Evolutionary conservation across 192 early-diverging fungal species (phyloP).

Genomic region (Pecoramyces ruminantium): DNA sequence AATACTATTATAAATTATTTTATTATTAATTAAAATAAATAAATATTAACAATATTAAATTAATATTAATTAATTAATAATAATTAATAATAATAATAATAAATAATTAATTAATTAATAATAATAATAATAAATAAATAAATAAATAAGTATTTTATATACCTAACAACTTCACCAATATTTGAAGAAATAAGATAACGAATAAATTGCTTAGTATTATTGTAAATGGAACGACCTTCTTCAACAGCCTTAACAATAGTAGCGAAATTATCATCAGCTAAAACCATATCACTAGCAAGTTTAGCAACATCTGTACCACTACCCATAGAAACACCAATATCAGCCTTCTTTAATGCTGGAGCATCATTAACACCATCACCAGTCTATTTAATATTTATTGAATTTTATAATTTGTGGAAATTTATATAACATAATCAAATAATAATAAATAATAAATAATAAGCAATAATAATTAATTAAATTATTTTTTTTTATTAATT

Average conservation of each 20-base stretch:
- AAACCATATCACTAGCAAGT: conserved; percentile 92
- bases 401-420: too few relatives aligned
- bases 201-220: conserved; percentile 99
- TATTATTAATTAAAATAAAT: too few relatives aligned
- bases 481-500: too few relatives aligned
- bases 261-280: conserved; percentile 98
- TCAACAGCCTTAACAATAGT: conserved; percentile 94
- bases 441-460: too few relatives aligned
- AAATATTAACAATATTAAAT: too few relatives aligned
- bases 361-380: conserved; percentile 99
- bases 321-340: conserved; percentile 99
- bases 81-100: too few relatives aligned
- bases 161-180: conserved; percentile 88
- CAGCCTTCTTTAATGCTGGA: conserved; percentile 89
- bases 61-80: too few relatives aligned
- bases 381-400: conserved; percentile 47
- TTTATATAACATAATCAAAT: too few relatives aligned
- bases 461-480: too few relatives aligned
- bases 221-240: conserved; percentile 94
- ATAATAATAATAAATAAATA: too few relatives aligned
- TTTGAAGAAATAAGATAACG: conserved; percentile 95
- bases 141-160: too few relatives aligned
- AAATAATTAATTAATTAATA: too few relatives aligned
- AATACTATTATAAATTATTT: conserved; percentile 36
- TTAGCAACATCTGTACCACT: conserved; percentile 96